Percentiles rank a stretch among this genome's conserved stretches.
Conservation (phyloP, 2,329 filamentous ascomycete genomes). For the Claviceps sorghi region DNA sequence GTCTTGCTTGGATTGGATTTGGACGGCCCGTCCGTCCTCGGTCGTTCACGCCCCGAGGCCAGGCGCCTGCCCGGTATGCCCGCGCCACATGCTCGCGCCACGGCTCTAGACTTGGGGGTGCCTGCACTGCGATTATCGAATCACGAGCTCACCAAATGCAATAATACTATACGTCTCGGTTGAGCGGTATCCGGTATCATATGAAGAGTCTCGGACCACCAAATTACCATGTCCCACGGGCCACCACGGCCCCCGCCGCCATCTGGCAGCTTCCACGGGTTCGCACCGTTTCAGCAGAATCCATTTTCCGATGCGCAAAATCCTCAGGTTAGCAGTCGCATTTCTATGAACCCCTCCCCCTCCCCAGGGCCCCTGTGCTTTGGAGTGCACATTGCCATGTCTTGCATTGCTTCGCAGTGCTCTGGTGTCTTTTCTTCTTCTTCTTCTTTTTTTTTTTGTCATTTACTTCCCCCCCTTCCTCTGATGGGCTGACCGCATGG, state of each 20-base stretch:
- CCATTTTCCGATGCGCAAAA: constrained; percentile 2
- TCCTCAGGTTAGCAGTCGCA: constrained; percentile 2
- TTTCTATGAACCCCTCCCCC: neutral
- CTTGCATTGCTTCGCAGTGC: too few relatives aligned
- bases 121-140: neutral
- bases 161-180: neutral
- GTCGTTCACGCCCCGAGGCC: neutral
- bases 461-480: too few relatives aligned
- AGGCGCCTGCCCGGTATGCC: constrained; percentile 5
- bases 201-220: neutral
- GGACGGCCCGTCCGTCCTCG: neutral
- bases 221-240: constrained; percentile 6
- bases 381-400: too few relatives aligned
- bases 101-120: neutral
- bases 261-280: constrained; percentile 2
- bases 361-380: neutral
- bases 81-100: constrained; percentile 2
- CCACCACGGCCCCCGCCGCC: constrained; percentile 5
- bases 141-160: constrained; percentile 1
- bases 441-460: too few relatives aligned
- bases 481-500: constrained; percentile 1
- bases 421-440: too few relatives aligned
- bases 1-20: neutral
- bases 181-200: neutral
- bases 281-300: constrained; percentile 3